phyloP scores from a whole-genome alignment of 2,329 filamentous ascomycete genomes.

The Akanthomyces dipterigenus region DNA sequence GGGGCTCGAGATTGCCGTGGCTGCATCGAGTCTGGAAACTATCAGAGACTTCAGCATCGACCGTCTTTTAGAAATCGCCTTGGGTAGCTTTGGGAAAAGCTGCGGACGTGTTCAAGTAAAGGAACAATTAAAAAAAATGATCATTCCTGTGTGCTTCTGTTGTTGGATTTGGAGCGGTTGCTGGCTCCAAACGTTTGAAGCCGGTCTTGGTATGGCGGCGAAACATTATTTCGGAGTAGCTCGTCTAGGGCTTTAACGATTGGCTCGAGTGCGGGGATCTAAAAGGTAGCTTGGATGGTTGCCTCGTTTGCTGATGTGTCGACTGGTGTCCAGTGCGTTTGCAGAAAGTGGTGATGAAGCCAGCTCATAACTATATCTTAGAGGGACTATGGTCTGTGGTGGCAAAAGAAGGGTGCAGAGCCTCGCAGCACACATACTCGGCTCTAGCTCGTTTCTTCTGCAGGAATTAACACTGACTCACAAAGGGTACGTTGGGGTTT shows the following conservation, averaged over 20 bases:
- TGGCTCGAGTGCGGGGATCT: background rate
- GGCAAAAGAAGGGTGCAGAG: background rate
- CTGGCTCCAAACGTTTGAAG: background rate
- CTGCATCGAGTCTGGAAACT: background rate
- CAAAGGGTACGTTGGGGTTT: no score
- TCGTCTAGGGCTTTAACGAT: background rate
- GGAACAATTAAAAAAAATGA: background rate
- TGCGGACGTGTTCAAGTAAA: background rate
- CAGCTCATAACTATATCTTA: no score
- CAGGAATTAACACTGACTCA: no score
- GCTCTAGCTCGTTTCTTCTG: no score
- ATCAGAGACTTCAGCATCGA: background rate
- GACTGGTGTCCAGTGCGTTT: no score
- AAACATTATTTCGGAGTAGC: background rate
- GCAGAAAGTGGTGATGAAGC: no score
- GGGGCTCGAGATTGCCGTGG: background rate
- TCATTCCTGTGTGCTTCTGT: background rate
- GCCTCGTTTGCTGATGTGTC: background rate
- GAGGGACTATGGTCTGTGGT: background rate
- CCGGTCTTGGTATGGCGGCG: slow-evolving; percentile 7
- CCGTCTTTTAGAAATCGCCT: background rate
- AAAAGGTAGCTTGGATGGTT: background rate
- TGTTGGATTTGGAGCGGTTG: background rate
- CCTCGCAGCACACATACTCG: no score
- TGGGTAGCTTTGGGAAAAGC: background rate